A percentile compares a stretch with the other conserved stretches of the same genome.
Conservation (phyloP, 441 rosid genomes). For the Capsella rubella region DNA sequence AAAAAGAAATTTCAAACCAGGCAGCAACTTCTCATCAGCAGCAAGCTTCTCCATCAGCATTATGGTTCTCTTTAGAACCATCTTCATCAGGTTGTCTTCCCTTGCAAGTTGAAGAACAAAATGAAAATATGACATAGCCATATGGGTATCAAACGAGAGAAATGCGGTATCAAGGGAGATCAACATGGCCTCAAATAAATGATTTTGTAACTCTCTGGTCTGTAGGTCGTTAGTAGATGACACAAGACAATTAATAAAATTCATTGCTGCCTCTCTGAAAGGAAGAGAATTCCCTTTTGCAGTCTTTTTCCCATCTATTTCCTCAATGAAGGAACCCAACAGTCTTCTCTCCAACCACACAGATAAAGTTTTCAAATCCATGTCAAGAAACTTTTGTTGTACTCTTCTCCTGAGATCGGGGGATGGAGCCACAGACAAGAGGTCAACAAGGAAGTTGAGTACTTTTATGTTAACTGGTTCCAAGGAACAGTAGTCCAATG, state of each 20-base stretch:
- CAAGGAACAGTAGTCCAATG: conserved; percentile 77
- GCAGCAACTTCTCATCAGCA: conserved; percentile 74
- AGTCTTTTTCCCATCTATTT: conserved; percentile 56
- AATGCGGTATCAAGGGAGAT: conserved; percentile 87
- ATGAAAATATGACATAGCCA: conserved; percentile 84
- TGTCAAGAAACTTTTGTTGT: conserved; percentile 67
- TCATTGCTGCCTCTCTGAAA: conserved; percentile 90
- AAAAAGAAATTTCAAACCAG: conserved; percentile 90
- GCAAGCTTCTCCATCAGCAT: conserved; percentile 85
- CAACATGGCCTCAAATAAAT: conserved; percentile 91
- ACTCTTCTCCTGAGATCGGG: conserved; percentile 70
- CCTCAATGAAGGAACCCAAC: conserved; percentile 75
- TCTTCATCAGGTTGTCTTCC: conserved; percentile 70
- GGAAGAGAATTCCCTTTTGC: conserved; percentile 73
- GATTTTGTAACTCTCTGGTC: conserved; percentile 63
- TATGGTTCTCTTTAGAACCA: conserved; percentile 75
- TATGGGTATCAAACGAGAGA: conserved; percentile 79
- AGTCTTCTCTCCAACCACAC: conserved; percentile 95
- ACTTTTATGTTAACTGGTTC: conserved; percentile 86
- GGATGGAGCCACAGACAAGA: conserved; percentile 77
- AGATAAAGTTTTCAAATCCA: conserved; percentile 78
- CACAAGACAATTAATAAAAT: conserved; percentile 73
- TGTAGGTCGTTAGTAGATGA: conserved; percentile 62
- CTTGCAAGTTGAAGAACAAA: conserved; percentile 87
- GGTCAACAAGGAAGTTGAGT: conserved; percentile 87